phyloP scores from a whole-genome alignment of 2,329 filamentous ascomycete genomes.

The Curvularia sp. region DNA sequence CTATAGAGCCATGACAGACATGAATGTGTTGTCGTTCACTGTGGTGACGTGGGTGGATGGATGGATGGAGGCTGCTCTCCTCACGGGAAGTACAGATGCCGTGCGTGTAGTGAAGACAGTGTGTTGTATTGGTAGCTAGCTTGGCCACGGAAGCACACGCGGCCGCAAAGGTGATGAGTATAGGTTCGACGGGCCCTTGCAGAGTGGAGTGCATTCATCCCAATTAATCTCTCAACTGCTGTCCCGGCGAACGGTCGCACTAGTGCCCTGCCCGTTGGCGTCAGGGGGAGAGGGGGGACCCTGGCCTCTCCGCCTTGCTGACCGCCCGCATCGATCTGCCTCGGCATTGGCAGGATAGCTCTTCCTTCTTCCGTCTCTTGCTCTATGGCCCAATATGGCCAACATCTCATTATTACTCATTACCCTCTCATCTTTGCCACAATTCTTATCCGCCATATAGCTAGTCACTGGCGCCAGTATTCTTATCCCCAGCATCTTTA shows the following conservation, averaged over 20 bases:
- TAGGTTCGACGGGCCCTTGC: conserved; percentile 15
- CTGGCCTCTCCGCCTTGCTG: conserved; percentile 21
- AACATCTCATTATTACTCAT: too few relatives aligned
- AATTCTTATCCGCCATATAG: neutral
- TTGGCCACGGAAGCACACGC: conserved; percentile 12
- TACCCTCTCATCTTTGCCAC: neutral
- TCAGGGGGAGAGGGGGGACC: conserved; percentile 8
- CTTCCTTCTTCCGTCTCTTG: neutral
- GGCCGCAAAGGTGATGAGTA: conserved; percentile 16
- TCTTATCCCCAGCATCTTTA: neutral
- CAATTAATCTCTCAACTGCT: conserved; percentile 25
- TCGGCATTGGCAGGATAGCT: conserved; percentile 8
- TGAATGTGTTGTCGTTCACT: conserved; percentile 16
- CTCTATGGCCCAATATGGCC: neutral
- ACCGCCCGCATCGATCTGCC: conserved; percentile 23
- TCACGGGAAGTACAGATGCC: neutral
- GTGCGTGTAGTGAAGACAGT: neutral
- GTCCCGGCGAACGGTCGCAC: conserved; percentile 19
- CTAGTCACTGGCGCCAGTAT: neutral
- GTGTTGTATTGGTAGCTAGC: neutral
- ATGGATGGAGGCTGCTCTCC: neutral
- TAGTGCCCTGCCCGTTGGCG: conserved; percentile 22
- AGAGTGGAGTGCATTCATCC: conserved; percentile 7
- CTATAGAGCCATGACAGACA: conserved; percentile 25
- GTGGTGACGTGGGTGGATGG: conserved; percentile 9